phyloP scores from a whole-genome alignment of 176 grass and related monocot species.

The Phoenix dactylifera region DNA sequence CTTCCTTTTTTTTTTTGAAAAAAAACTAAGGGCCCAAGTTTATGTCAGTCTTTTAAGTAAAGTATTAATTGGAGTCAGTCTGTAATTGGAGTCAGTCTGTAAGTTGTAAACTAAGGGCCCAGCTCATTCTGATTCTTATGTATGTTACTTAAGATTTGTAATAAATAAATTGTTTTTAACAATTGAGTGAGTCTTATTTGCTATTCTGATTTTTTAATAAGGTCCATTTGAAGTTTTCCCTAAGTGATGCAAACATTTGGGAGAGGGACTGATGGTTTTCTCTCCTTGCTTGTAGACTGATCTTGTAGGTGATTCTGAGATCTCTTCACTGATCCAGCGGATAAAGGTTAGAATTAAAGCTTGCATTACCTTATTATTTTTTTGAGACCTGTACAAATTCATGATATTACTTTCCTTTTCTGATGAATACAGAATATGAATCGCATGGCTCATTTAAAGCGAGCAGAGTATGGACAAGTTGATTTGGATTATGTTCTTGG shows the following conservation, averaged over 20 bases:
- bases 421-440: conserved; percentile 65
- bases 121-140: neutral
- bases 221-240: neutral
- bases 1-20: too few relatives aligned
- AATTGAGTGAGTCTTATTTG: too few relatives aligned
- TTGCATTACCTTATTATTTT: conserved; percentile 3
- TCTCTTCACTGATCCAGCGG: conserved; percentile 73
- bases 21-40: too few relatives aligned
- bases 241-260: neutral
- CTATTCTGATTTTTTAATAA: neutral
- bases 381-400: neutral
- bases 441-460: conserved; percentile 84
- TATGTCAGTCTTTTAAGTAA: too few relatives aligned
- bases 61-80: too few relatives aligned
- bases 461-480: conserved; percentile 74
- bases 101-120: too few relatives aligned
- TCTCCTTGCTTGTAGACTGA: conserved; percentile 57
- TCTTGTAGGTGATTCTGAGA: conserved; percentile 68
- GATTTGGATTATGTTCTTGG: conserved; percentile 99
- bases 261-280: neutral
- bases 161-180: too few relatives aligned
- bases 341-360: conserved; percentile 46
- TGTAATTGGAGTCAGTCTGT: too few relatives aligned
- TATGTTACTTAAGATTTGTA: too few relatives aligned
- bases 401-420: conserved; percentile 25